Conservation (phyloP, 2,329 filamentous ascomycete species). For the Sporothrix dimorphospora region DNA sequence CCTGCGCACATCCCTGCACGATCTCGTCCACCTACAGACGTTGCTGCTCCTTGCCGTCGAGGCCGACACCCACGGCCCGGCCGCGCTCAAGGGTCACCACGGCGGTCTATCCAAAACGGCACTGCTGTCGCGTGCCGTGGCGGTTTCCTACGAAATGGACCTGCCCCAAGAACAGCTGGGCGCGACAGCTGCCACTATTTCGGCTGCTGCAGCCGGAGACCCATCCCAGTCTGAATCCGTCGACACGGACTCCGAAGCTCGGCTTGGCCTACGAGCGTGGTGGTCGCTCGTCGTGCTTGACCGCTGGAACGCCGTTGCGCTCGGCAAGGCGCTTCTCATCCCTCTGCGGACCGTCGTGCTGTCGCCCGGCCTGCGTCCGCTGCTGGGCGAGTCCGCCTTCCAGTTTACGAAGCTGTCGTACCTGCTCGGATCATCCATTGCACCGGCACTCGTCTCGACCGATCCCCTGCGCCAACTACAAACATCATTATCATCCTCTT, state of each 20-base stretch:
- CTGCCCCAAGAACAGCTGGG: constrained; percentile 53
- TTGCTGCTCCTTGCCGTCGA: constrained; percentile 68
- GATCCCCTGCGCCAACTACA: neutral
- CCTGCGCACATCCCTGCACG: constrained; percentile 45
- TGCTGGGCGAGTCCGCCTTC: constrained; percentile 67
- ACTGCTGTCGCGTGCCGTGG: constrained; percentile 67
- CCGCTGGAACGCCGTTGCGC: constrained; percentile 72
- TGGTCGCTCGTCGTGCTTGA: constrained; percentile 73
- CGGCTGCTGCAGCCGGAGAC: constrained; percentile 48
- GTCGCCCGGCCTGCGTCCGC: constrained; percentile 58
- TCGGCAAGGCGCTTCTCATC: constrained; percentile 64
- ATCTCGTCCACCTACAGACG: constrained; percentile 67
- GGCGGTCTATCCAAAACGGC: constrained; percentile 55
- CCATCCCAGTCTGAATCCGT: constrained; percentile 57
- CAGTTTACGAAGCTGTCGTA: constrained; percentile 64
- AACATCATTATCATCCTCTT: constrained; percentile 33
- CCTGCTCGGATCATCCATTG: constrained; percentile 52
- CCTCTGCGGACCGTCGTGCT: constrained; percentile 64
- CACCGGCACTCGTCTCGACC: constrained; percentile 19
- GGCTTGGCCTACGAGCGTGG: constrained; percentile 67
- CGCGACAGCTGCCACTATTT: constrained; percentile 39
- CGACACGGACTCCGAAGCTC: constrained; percentile 55
- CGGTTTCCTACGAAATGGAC: constrained; percentile 66
- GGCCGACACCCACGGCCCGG: constrained; percentile 59
- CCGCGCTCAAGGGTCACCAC: constrained; percentile 46